Conservation (phyloP, 768 basidiomycete genomes). For the Boletus fagicola region DNA sequence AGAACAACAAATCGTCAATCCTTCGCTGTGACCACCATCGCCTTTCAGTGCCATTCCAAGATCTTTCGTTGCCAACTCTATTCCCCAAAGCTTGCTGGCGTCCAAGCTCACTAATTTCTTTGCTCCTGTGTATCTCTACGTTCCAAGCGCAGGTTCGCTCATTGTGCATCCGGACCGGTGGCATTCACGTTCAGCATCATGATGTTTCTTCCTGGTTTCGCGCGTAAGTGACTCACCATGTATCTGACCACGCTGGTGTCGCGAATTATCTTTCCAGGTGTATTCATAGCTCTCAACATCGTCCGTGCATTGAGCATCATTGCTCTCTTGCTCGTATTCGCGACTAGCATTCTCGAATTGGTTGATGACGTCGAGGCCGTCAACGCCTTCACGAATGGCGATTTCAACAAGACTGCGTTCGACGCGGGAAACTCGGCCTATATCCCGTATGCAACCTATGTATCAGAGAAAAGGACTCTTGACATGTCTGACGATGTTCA, state of each 20-base stretch:
- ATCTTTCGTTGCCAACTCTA: neutral
- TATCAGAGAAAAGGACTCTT: neutral
- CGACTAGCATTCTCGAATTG: constrained; percentile 70
- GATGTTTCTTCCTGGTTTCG: constrained; percentile 29
- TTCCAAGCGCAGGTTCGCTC: constrained; percentile 25
- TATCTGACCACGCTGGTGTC: neutral
- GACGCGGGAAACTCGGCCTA: constrained; percentile 67
- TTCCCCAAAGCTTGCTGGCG: constrained; percentile 26
- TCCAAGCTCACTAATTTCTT: constrained; percentile 14
- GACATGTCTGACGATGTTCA: neutral
- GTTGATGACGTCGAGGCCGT: constrained; percentile 76
- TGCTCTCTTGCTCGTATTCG: constrained; percentile 75
- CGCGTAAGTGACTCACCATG: constrained; percentile 20
- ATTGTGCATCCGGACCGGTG: neutral
- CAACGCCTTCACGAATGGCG: constrained; percentile 52
- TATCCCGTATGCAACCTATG: constrained; percentile 56
- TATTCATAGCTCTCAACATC: constrained; percentile 77
- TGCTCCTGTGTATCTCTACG: constrained; percentile 3
- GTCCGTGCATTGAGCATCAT: constrained; percentile 75
- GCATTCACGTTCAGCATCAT: constrained; percentile 10
- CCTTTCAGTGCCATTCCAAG: neutral
- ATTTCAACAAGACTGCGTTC: constrained; percentile 39
- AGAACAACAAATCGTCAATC: neutral
- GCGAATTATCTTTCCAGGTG: constrained; percentile 27
- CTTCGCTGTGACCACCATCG: neutral